Evolutionary conservation across 768 basidiomycete species (phyloP), one percentile per base, ranked within the genome.

Genomic region (Phaffia tasmanica): DNA sequence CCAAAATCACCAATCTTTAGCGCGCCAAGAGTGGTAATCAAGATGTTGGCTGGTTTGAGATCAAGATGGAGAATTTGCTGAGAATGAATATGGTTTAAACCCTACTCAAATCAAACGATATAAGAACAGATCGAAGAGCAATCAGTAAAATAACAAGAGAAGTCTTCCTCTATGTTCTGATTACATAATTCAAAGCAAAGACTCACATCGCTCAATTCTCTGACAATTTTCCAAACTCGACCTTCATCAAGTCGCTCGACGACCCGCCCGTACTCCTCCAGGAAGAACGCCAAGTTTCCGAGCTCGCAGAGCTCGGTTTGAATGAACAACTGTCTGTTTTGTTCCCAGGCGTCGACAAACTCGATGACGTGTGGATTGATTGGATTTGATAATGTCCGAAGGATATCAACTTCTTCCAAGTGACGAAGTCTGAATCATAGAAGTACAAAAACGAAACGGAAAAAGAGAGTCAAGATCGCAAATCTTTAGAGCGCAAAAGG

Each of bases 1-100:
- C 95, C 95, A 79, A 98, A 97, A 76, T 99, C 95, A 9, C 94
- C 94, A 75, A 99, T 91, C 79, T 90, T 91, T 79, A 99, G 86
- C 55, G 86, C 83, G 1, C 95, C 95, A 53, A 85, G 82, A 9
- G 80, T 80, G 14, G 89, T 91, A 72, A 99, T 81, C 74, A 99
- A 91, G 60, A 99, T 86, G 75, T 99, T 99, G 53, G 90, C 90
- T 16, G 95, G 95, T 79, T 99, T 99, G 70, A 99, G 78, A 78
- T 99, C 95, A 63, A 99, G 82, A 78, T 99, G 95, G 59, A 98
- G 86, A 66, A 95, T 84, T 64, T 86, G 86, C 54, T 85, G 83
- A 71, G 83, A 81, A 77, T 99, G 95, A 66, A 99, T 87, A 78
- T 95, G 93, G 67, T 81, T 80, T 68, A 98, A 79, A 69, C 93